Percentiles rank a stretch among this genome's conserved stretches.
Evolutionary conservation across 148 eudicot genomes (phyloP).

Genomic region (Camellia granthamiana): DNA sequence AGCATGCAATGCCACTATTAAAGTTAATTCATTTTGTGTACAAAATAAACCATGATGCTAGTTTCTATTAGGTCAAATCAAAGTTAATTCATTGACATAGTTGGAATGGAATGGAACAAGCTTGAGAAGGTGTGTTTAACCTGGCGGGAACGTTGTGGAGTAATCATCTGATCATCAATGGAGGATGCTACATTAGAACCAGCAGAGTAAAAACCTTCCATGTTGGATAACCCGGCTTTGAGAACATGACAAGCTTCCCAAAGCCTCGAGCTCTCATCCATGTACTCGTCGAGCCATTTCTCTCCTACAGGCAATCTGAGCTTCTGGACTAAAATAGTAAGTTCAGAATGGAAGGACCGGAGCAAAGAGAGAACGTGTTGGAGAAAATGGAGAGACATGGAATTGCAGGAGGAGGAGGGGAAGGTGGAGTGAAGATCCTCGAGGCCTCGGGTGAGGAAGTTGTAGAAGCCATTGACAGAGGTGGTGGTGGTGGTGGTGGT

Average conservation of each 20-base stretch:
- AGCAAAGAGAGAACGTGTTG: conserved; percentile 45
- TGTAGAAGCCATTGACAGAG: conserved; percentile 51
- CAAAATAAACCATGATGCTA: background rate
- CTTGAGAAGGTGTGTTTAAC: conserved; percentile 2
- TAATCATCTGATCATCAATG: conserved; percentile 26
- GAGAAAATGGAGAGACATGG: conserved; percentile 48
- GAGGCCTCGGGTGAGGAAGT: conserved; percentile 38
- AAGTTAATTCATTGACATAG: too few relatives aligned
- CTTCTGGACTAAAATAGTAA: conserved; percentile 37
- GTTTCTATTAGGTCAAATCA: background rate
- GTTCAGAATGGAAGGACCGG: conserved; percentile 46
- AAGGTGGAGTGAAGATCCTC: conserved; percentile 38
- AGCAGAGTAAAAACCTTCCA: conserved; percentile 39
- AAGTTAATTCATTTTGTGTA: too few relatives aligned
- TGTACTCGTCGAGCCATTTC: conserved; percentile 64
- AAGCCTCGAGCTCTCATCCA: conserved; percentile 58
- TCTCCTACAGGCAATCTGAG: conserved; percentile 47
- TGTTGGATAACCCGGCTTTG: conserved; percentile 33
- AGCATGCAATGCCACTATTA: too few relatives aligned
- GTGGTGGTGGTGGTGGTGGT: background rate
- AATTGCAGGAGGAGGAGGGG: conserved; percentile 33
- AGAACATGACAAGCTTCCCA: conserved; percentile 57
- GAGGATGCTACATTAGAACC: conserved; percentile 32
- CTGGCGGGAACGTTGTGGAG: conserved; percentile 41
- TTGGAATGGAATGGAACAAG: too few relatives aligned